Percentiles rank a stretch among this genome's conserved stretches.
phyloP scores from a whole-genome alignment of 2,329 filamentous ascomycete species.

The Aspergillus sp. region DNA sequence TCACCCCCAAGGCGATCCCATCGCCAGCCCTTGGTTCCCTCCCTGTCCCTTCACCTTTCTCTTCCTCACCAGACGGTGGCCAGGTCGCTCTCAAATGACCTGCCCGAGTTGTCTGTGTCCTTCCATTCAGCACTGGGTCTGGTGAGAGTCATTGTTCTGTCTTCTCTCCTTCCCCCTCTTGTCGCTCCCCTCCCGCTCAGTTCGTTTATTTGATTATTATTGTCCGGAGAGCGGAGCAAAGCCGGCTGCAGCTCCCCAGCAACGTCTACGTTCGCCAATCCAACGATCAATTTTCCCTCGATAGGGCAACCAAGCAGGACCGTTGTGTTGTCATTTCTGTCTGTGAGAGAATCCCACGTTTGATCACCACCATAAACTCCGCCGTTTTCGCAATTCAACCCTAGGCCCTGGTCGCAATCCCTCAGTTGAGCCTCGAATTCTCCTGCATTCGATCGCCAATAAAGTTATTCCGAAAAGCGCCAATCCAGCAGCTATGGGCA shows the following conservation, averaged over 20 bases:
- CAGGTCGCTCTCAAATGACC: slow-evolving; percentile 24
- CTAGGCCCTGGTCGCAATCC: slow-evolving; percentile 23
- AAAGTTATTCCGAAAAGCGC: slow-evolving; percentile 6
- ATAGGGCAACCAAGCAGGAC: not conserved
- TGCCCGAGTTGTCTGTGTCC: slow-evolving; percentile 15
- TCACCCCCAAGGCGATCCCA: slow-evolving; percentile 21
- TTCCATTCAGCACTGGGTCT: slow-evolving; percentile 18
- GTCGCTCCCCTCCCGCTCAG: slow-evolving; percentile 15
- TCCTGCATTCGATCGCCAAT: slow-evolving; percentile 18
- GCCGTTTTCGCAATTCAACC: slow-evolving; percentile 15
- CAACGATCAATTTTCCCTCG: slow-evolving; percentile 14
- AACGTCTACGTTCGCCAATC: slow-evolving; percentile 15
- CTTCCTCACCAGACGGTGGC: slow-evolving; percentile 25
- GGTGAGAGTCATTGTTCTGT: slow-evolving; percentile 16
- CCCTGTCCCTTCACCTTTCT: slow-evolving; percentile 7
- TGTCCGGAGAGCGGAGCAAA: slow-evolving; percentile 19
- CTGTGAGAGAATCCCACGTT: not conserved
- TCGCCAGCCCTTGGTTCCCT: slow-evolving; percentile 18
- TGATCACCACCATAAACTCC: slow-evolving; percentile 6
- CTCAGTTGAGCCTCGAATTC: slow-evolving; percentile 6
- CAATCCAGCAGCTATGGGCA: slow-evolving; percentile 20
- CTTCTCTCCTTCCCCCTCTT: slow-evolving; percentile 4
- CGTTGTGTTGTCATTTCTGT: not conserved
- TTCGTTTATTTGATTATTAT: slow-evolving; percentile 20
- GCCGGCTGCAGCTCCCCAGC: slow-evolving; percentile 19